Base-by-base conservation (phyloP, 148 eudicot species). In the Silene latifolia region DNA sequence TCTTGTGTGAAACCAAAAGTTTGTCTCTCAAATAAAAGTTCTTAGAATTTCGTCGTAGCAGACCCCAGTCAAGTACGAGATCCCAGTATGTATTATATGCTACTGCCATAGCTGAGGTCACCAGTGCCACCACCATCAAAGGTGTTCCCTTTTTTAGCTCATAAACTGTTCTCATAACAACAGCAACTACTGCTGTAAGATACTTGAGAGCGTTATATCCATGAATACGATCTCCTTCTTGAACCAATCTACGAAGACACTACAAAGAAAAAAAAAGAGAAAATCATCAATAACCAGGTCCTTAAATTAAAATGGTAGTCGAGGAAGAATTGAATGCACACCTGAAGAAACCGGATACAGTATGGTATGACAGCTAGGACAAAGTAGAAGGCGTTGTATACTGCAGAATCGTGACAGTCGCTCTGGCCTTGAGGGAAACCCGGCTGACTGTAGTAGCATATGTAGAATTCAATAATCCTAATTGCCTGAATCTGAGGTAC, bases 261-360 rank as follows among this genome's bases (percentile, higher is more conserved):
- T 93, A 58, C 71, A 82, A 39, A 39, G 9, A 19, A 75, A 62
- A 29, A 65, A 66, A 53, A 76, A 56, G 59, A 48, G 54, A 48
- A 48, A 48, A 48, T 48, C 54, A 9, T 48, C 3, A 27, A 27
- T 27, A 27, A 27, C 29, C 29, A 27, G 1, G 29, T 27, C 29
- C 29, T 27, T 27, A 27, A 27, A 51, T 51, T 27, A 27, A 27
- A 27, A 51, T 51, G 15, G 15, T 0, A 32, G 59, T 32, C 12
- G 2, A 11, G 60, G 17, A 21, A 60, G 14, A 68, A 35, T 12
- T 29, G 76, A 60, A 70, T 63, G 48, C 6, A 46, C 54, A 93
- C 98, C 98, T 93, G 98, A 61, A 93, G 86, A 81, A 85, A 87
- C 59, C 96, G 93, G 63, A 87, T 76, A 90, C 93, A 89, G 73